Evolutionary conservation across 306 rosid species (phyloP).

Genomic region (Ormosia semicastrata): DNA sequence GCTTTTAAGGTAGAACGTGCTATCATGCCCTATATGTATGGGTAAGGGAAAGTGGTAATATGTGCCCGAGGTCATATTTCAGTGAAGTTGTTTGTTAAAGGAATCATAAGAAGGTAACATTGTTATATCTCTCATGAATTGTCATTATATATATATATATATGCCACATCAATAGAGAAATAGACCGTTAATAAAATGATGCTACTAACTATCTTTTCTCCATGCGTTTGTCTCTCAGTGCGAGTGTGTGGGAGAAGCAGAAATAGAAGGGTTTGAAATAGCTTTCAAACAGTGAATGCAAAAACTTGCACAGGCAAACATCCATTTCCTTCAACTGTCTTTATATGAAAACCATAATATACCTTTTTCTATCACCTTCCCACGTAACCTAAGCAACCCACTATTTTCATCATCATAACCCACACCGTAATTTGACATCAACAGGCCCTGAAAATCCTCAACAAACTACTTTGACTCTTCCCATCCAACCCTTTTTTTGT

Average conservation of each 20-base stretch:
- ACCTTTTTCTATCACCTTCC: constrained; percentile 59
- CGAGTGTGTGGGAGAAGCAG: constrained; percentile 24
- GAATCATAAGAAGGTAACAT: constrained; percentile 13
- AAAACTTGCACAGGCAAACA: constrained; percentile 51
- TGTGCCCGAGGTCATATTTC: constrained; percentile 14
- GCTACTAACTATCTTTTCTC: neutral
- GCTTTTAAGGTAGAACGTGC: constrained; percentile 6
- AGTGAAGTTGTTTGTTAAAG: constrained; percentile 24
- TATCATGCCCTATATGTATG: neutral
- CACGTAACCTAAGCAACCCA: constrained; percentile 68
- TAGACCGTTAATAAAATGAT: constrained; percentile 39
- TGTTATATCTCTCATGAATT: constrained; percentile 22
- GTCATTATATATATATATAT: constrained; percentile 9
- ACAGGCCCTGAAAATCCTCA: constrained; percentile 37
- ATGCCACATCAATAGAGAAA: constrained; percentile 28
- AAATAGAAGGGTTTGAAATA: constrained; percentile 51
- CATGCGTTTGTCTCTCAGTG: neutral
- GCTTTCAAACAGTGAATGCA: constrained; percentile 60
- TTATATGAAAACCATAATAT: constrained; percentile 64
- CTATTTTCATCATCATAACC: constrained; percentile 38
- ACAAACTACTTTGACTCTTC: constrained; percentile 65
- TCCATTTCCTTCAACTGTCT: constrained; percentile 52
- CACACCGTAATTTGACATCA: constrained; percentile 49
- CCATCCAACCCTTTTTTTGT: constrained; percentile 26
- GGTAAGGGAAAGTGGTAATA: neutral